Conservation (phyloP, 1,284 basidiomycete species). For the Ustilago trichophora region DNA sequence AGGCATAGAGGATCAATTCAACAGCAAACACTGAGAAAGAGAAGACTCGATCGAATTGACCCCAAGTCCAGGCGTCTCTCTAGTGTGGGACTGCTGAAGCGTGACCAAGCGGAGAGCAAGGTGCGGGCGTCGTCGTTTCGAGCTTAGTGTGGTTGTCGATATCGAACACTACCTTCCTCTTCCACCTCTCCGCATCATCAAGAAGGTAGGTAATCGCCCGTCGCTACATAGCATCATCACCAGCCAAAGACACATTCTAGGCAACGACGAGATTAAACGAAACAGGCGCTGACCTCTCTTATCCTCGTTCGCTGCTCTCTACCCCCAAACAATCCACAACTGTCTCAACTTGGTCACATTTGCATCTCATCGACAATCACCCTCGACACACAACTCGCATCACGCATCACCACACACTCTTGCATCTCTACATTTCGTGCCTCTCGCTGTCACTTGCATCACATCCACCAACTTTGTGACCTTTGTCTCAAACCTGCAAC, state of each 20-base stretch:
- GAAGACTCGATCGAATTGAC: not conserved
- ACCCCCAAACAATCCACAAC: not conserved
- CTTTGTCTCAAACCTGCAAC: not conserved
- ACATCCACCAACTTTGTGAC: not conserved
- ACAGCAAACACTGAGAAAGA: not conserved
- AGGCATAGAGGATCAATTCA: not conserved
- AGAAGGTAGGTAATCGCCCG: slow-evolving; percentile 47
- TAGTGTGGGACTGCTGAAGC: too few relatives aligned
- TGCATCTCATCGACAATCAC: slow-evolving; percentile 9
- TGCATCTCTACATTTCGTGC: not conserved
- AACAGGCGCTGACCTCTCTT: slow-evolving; percentile 23
- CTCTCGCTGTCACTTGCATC: not conserved
- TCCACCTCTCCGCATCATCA: slow-evolving; percentile 53
- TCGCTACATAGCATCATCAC: slow-evolving; percentile 13
- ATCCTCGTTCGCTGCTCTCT: slow-evolving; percentile 5
- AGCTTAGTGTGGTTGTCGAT: slow-evolving; percentile 22
- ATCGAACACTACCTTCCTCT: slow-evolving; percentile 25
- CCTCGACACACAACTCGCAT: slow-evolving; percentile 1
- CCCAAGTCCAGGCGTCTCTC: too few relatives aligned
- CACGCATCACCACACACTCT: slow-evolving; percentile 1
- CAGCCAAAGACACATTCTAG: not conserved
- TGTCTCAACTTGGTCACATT: not conserved
- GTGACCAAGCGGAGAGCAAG: too few relatives aligned
- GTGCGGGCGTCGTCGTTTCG: slow-evolving; percentile 15
- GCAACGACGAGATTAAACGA: too few relatives aligned